A percentile compares a stretch with the other conserved stretches of the same genome.
These are phyloP conservation scores for Gilbertella persicaria DNA, from an alignment of 371 early-diverging fungal species.

Conservation along the genomic window DNA sequence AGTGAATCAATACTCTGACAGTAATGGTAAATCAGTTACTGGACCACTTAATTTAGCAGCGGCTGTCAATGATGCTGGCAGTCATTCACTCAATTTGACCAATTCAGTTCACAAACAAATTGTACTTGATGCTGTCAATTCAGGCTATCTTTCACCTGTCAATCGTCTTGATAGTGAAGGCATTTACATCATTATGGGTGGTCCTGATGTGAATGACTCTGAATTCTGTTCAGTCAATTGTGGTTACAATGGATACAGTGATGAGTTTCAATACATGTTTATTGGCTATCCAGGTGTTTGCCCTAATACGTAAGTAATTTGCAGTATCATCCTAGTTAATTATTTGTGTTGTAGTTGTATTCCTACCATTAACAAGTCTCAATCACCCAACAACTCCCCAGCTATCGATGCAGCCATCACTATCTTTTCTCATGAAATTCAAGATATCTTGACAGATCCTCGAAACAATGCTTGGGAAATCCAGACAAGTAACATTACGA, in stretches of 20 bases:
- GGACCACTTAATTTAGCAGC: constrained; percentile 53
- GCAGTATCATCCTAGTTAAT: background rate
- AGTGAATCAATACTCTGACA: constrained; percentile 48
- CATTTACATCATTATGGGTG: constrained; percentile 50
- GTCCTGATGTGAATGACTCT: constrained; percentile 39
- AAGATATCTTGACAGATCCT: constrained; percentile 55
- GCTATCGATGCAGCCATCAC: constrained; percentile 53
- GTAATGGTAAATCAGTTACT: constrained; percentile 37
- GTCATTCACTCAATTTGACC: constrained; percentile 41
- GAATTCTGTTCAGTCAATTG: constrained; percentile 49
- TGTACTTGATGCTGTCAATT: constrained; percentile 44
- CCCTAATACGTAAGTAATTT: constrained; percentile 11
- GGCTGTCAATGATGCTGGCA: constrained; percentile 44
- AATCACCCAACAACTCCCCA: constrained; percentile 49
- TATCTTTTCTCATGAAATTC: constrained; percentile 57
- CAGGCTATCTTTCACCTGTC: constrained; percentile 45
- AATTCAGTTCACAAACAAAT: constrained; percentile 40
- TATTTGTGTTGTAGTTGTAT: constrained; percentile 18
- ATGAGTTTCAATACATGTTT: constrained; percentile 50
- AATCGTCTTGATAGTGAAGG: constrained; percentile 48
- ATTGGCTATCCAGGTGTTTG: constrained; percentile 51
- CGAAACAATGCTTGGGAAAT: constrained; percentile 49
- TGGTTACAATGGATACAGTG: constrained; percentile 48
- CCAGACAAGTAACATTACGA: constrained; percentile 5
- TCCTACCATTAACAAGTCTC: constrained; percentile 26